Base-by-base conservation (phyloP, 2,329 filamentous ascomycete genomes). In the Xylariaceae sp. region DNA sequence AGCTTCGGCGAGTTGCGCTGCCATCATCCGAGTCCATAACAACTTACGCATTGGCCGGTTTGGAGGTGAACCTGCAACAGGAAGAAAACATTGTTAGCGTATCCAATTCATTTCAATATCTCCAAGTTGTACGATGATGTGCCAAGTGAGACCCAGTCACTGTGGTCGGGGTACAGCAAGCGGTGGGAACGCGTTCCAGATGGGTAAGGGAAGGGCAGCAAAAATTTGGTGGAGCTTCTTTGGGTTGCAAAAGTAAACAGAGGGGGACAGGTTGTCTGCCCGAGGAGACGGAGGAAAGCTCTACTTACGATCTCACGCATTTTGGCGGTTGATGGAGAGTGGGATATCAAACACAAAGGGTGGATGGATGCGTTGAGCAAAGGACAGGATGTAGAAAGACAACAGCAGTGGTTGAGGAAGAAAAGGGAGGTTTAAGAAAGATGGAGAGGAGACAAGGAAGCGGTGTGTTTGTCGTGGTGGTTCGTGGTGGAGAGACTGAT, bases 21-120 rank as follows among this genome's bases (percentile, higher is more conserved):
- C 32, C 32, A 9, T 47, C 44, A 36, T 35, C 40, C 50, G 55
- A 40, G 46, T 44, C 38, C 46, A n/a, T n/a, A 53, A 38, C 27
- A 40, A 78, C 82, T 74, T 81, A 96, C 90, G 78, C 92, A 97
- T 83, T 98, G 92, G 71, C 92, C 92, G 79, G 92, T 98, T 78
- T 98, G 92, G 62, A 98, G 88, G 74, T 98, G 92, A 73, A 97
- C 90, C 90, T 97, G 65, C 3, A 29, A 34, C 5, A n/a, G 18
- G 29, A 12, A 15, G 26, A 24, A 37, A 38, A n/a, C 12, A 17
- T 17, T 28, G 33, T 47, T 46, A 47, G 44, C 38, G 9, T n/a
- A n/a, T n/a, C n/a, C n/a, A n/a, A n/a, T n/a, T n/a, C n/a, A n/a
- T n/a, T n/a, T n/a, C n/a, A n/a, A n/a, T n/a, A n/a, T n/a, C n/a